A percentile compares a stretch with the other conserved stretches of the same genome.
Conservation (phyloP, 345 rosid species). For the Hibiscus trionum region DNA sequence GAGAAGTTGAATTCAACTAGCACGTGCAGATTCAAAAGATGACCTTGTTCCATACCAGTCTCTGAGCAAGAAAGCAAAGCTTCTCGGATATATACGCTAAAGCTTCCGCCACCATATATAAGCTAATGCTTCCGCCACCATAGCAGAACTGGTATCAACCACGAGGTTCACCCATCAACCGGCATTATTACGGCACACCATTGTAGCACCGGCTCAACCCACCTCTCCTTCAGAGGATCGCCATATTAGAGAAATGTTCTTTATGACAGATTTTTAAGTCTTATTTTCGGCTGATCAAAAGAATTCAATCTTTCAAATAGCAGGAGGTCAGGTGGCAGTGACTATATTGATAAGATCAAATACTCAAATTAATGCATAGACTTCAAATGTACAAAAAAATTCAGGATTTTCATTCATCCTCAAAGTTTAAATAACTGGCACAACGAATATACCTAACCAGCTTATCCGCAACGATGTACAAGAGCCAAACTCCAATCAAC, state of each 20-base stretch:
- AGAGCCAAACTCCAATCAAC: slow-evolving; percentile 8
- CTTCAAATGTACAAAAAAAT: background rate
- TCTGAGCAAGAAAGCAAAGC: too few species aligned
- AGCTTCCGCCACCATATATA: too few species aligned
- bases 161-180: background rate
- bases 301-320: background rate
- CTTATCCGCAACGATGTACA: slow-evolving; percentile 16
- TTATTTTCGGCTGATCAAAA: background rate
- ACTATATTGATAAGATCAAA: background rate
- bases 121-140: too few species aligned
- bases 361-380: background rate
- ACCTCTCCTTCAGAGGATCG: too few species aligned
- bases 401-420: background rate
- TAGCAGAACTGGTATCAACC: too few species aligned
- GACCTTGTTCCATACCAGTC: too few species aligned
- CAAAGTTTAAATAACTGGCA: slow-evolving; percentile 6
- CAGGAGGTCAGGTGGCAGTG: background rate
- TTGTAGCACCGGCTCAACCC: too few species aligned
- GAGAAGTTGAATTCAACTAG: too few species aligned
- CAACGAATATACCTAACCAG: slow-evolving; percentile 8
- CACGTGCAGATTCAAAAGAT: too few species aligned
- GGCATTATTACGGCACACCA: too few species aligned
- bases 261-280: background rate
- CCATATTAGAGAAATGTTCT: background rate
- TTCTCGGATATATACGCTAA: too few species aligned